A percentile compares a stretch with the other conserved stretches of the same genome.
These are phyloP conservation scores for Elaeis guineensis DNA, from an alignment of 176 grass and related monocot species.

Conservation along the genomic window DNA sequence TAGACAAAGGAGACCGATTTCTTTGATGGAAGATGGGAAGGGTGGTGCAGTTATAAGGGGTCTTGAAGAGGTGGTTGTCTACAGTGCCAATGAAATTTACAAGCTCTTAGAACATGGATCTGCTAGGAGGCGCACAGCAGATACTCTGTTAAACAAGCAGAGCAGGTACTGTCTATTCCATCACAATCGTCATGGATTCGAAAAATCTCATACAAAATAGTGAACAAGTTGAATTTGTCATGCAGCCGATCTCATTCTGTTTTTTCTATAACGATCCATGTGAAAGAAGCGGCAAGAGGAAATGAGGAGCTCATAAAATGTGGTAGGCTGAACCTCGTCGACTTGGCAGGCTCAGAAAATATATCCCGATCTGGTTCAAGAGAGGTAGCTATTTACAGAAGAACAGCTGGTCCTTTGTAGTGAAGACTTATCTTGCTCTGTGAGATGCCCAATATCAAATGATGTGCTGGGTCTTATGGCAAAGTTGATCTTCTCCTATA, in stretches of 20 bases:
- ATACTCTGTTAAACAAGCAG: conserved; percentile 74
- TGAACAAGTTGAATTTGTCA: conserved; percentile 9
- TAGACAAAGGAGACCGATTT: conserved; percentile 50
- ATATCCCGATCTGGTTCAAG: conserved; percentile 69
- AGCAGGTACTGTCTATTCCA: conserved; percentile 55
- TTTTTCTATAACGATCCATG: conserved; percentile 82
- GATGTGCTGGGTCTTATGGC: no score
- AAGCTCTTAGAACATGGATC: conserved; percentile 56
- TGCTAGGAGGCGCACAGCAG: conserved; percentile 66
- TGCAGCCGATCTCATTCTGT: conserved; percentile 83
- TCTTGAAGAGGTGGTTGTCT: conserved; percentile 67
- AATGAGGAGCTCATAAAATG: conserved; percentile 67
- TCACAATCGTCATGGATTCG: neutral
- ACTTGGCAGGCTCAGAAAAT: conserved; percentile 90
- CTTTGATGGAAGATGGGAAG: conserved; percentile 84
- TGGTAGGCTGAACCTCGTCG: conserved; percentile 85
- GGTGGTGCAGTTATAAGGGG: conserved; percentile 76
- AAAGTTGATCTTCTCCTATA: no score
- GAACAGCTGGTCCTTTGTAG: no score
- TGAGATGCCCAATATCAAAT: no score
- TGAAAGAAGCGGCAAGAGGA: conserved; percentile 52
- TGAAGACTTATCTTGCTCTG: no score
- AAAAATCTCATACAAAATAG: no score
- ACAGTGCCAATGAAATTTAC: conserved; percentile 67
- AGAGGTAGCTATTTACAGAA: conserved; percentile 47